These are phyloP conservation scores for Neobulgaria alba DNA, from an alignment of 2,329 filamentous ascomycete species.

Conservation along the genomic window DNA sequence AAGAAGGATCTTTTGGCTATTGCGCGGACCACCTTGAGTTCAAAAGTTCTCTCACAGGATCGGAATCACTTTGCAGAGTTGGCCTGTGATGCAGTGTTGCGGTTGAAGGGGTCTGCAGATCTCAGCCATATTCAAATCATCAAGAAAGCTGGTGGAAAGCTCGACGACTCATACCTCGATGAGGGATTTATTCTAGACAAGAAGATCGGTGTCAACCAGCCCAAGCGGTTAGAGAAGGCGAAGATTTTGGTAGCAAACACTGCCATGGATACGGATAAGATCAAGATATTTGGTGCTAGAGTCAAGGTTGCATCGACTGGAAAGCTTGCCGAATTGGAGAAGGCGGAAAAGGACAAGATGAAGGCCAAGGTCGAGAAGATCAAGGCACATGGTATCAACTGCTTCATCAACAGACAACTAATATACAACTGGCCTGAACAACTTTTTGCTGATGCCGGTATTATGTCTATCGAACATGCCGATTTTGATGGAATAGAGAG, in stretches of 20 bases:
- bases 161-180: slow-evolving; percentile 94
- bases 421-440: slow-evolving; percentile 99
- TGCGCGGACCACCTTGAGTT: slow-evolving; percentile 90
- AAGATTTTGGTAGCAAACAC: slow-evolving; percentile 98
- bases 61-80: slow-evolving; percentile 84
- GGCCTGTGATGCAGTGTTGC: slow-evolving; percentile 82
- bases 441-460: slow-evolving; percentile 93
- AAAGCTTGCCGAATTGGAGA: slow-evolving; percentile 96
- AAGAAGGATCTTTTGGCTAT: slow-evolving; percentile 84
- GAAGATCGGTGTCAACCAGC: slow-evolving; percentile 98
- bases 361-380: slow-evolving; percentile 98
- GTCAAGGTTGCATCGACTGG: slow-evolving; percentile 95
- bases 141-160: slow-evolving; percentile 97
- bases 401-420: slow-evolving; percentile 97
- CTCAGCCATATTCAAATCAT: slow-evolving; percentile 98
- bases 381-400: slow-evolving; percentile 98
- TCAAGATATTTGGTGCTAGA: slow-evolving; percentile 97
- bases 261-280: slow-evolving; percentile 98
- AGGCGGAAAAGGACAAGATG: slow-evolving; percentile 99
- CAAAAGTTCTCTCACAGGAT: slow-evolving; percentile 93
- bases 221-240: slow-evolving; percentile 92
- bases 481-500: slow-evolving; percentile 98
- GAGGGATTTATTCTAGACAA: slow-evolving; percentile 99
- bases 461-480: slow-evolving; percentile 97
- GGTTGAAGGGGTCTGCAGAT: slow-evolving; percentile 83